phyloP scores from a whole-genome alignment of 257 asterid species.

The Avicennia marina region DNA sequence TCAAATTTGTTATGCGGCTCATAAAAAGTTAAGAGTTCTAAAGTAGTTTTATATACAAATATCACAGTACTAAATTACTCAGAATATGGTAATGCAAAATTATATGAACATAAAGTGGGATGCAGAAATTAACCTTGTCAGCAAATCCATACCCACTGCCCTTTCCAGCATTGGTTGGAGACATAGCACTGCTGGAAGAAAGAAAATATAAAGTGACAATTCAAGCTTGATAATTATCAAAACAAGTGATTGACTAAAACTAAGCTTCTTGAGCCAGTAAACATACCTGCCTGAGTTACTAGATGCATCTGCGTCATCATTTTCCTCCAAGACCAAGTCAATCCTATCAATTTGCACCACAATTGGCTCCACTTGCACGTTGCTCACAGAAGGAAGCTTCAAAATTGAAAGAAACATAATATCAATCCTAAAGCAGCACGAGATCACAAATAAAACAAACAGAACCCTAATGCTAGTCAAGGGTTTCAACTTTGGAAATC shows the following conservation, averaged over 20 bases:
- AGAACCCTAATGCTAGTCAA: constrained; percentile 5
- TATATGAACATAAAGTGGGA: constrained; percentile 7
- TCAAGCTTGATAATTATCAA: not conserved
- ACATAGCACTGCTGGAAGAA: constrained; percentile 39
- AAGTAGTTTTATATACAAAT: not conserved
- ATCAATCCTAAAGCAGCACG: constrained; percentile 12
- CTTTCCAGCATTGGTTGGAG: constrained; percentile 52
- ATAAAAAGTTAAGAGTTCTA: constrained; percentile 10
- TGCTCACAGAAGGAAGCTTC: constrained; percentile 96
- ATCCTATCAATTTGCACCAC: constrained; percentile 87
- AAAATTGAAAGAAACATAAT: constrained; percentile 18
- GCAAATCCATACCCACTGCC: constrained; percentile 92
- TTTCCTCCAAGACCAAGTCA: constrained; percentile 91
- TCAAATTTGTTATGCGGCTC: constrained; percentile 12
- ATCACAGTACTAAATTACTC: constrained; percentile 5
- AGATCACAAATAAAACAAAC: not conserved
- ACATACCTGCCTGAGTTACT: constrained; percentile 61
- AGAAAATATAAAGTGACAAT: constrained; percentile 10
- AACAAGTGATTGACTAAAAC: constrained; percentile 18
- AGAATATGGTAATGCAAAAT: constrained; percentile 14
- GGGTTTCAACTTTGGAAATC: not conserved
- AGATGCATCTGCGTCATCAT: constrained; percentile 57
- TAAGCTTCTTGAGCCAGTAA: constrained; percentile 21
- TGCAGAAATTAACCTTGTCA: constrained; percentile 66
- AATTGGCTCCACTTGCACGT: constrained; percentile 90